Percentiles rank a stretch among this genome's conserved stretches.
Evolutionary conservation across 1,284 basidiomycete genomes (phyloP).

Genomic region (Clitocybe nebularis): DNA sequence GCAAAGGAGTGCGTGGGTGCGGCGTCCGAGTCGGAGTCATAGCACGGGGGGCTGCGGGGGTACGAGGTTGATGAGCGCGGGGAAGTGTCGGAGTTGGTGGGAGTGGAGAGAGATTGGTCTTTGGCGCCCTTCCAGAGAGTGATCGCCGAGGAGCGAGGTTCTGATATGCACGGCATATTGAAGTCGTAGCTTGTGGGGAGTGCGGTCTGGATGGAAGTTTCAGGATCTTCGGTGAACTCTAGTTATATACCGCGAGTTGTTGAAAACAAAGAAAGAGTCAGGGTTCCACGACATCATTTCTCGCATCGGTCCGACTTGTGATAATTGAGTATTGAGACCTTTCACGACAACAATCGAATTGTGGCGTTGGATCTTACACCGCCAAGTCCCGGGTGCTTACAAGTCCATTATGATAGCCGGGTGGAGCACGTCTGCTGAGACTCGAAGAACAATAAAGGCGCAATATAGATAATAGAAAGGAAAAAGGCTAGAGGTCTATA

Average conservation of each 20-base stretch:
- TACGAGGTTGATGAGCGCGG: conserved; percentile 21
- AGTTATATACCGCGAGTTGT: conserved; percentile 2
- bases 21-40: conserved; percentile 17
- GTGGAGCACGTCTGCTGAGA: conserved; percentile 3
- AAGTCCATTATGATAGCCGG: conserved; percentile 4
- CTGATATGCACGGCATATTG: conserved; percentile 2
- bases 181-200: conserved; percentile 3
- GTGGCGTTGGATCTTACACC: neutral
- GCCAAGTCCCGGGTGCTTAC: neutral
- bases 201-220: neutral
- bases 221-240: neutral
- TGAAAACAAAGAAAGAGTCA: conserved; percentile 4
- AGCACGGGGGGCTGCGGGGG: conserved; percentile 22
- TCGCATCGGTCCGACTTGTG: neutral
- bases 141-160: neutral
- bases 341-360: conserved; percentile 1
- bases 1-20: conserved; percentile 8
- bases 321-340: conserved; percentile 2
- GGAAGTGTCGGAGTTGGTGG: neutral
- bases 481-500: neutral
- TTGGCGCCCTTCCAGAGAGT: neutral
- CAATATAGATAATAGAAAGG: conserved; percentile 6
- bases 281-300: neutral
- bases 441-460: conserved; percentile 15
- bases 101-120: conserved; percentile 3